Evolutionary conservation across 768 basidiomycete species (phyloP), one percentile per base, ranked within the genome.

Genomic region (Pilatotrama ljubarskyi): DNA sequence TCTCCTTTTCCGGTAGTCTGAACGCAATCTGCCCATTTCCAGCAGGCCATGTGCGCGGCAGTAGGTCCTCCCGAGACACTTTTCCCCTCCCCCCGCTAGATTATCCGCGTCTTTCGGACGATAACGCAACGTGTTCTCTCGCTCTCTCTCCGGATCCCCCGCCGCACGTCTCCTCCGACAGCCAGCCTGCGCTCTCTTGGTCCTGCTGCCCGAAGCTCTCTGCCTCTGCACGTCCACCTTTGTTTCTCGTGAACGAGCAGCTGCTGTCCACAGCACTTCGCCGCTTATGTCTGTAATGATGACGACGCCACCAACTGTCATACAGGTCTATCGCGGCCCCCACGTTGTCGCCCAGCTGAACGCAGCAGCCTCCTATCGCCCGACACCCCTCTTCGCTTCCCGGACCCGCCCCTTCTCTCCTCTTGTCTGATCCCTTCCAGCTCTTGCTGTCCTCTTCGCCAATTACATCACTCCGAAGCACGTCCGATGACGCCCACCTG

Each of bases 1-100:
- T 46, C 51, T 61, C 52, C 26, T 55, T 38, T 57, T 55, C 59
- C 43, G 54, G 62, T 58, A 65, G 13, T 22, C 55, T 41, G 48
- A 37, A 42, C 51, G 60, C 63, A 68, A 68, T 68, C 55, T 61
- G 59, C 50, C 67, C 65, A 59, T 63, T 49, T 63, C 54, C 29
- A 48, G 67, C 53, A 14, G 25, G 9, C 36, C 58, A 35, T 40
- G 46, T 49, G 47, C 55, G 47, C 55, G 55, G 47, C 37, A 38
- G 55, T 41, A 41, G 25, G 46, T 44, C 61, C 41, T 44, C 54
- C 41, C 55, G 58, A 51, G 51, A 53, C 56, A 48, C 29, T 43
- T 42, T 49, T 24, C 55, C 49, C 44, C 36, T 49, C 38, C 62
- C n/a, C 25, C 49, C 54, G 22, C 49, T 43, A 38, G 48, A 35